phyloP scores from a whole-genome alignment of 257 asterid genomes.

The Rhazya stricta region DNA sequence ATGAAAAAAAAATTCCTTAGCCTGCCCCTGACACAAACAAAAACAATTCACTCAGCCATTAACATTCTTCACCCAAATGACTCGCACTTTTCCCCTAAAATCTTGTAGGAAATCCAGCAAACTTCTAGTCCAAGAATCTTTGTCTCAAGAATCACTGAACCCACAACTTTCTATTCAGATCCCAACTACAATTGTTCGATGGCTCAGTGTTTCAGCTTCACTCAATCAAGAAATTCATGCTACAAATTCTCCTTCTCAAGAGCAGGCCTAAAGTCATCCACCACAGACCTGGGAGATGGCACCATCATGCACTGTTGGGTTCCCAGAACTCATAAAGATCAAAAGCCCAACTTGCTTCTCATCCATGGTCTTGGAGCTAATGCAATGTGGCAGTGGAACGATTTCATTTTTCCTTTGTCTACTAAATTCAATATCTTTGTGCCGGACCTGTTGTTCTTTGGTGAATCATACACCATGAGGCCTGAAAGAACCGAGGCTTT shows the following conservation, averaged over 20 bases:
- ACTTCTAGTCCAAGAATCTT: neutral
- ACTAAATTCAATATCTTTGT: conserved; percentile 65
- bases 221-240: conserved; percentile 50
- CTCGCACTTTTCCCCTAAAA: neutral
- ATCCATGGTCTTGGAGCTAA: conserved; percentile 84
- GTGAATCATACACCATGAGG: conserved; percentile 58
- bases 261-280: conserved; percentile 59
- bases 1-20: neutral
- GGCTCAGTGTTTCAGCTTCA: conserved; percentile 66
- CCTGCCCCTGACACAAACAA: neutral
- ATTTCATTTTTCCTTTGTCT: conserved; percentile 60
- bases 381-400: conserved; percentile 94
- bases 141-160: neutral
- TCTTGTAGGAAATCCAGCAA: neutral
- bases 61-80: neutral
- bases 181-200: conserved; percentile 4
- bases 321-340: conserved; percentile 47
- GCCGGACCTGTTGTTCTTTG: conserved; percentile 72
- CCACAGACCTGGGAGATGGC: conserved; percentile 56
- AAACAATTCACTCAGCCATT: neutral
- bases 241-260: conserved; percentile 54
- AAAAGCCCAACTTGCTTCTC: conserved; percentile 49
- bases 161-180: neutral
- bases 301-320: conserved; percentile 72
- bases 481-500: conserved; percentile 56